These are phyloP conservation scores for Venustampulla echinocandica DNA, from an alignment of 495 filamentous ascomycete species.

Conservation along the genomic window DNA sequence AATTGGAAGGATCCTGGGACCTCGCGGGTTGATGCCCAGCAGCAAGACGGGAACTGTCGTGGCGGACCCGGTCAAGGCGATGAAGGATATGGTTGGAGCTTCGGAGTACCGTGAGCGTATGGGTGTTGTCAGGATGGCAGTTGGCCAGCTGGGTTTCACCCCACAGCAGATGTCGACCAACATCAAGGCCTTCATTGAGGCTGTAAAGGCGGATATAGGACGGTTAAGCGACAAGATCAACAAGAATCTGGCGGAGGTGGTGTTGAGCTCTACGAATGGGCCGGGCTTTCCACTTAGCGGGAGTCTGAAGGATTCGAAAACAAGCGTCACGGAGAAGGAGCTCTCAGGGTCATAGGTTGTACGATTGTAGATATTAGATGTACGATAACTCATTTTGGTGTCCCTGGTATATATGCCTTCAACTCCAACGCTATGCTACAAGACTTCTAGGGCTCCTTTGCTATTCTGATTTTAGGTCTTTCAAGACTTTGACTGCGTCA, in stretches of 20 bases:
- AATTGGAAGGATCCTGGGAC: slow-evolving; percentile 75
- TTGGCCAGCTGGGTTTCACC: slow-evolving; percentile 86
- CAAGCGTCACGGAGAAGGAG: slow-evolving; percentile 41
- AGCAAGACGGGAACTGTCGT: slow-evolving; percentile 81
- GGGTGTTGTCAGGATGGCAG: slow-evolving; percentile 76
- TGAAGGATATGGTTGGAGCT: slow-evolving; percentile 73
- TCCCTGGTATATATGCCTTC: slow-evolving; percentile 12
- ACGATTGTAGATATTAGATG: slow-evolving; percentile 33
- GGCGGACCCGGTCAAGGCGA: slow-evolving; percentile 57
- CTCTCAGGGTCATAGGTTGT: slow-evolving; percentile 33
- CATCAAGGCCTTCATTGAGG: slow-evolving; percentile 64
- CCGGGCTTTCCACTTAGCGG: slow-evolving; percentile 85
- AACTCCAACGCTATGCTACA: slow-evolving; percentile 21
- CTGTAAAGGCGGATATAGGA: slow-evolving; percentile 69
- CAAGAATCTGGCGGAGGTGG: slow-evolving; percentile 87
- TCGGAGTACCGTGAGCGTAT: slow-evolving; percentile 78
- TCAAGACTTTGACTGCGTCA: slow-evolving; percentile 67
- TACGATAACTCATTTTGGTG: slow-evolving; percentile 29
- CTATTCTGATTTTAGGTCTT: slow-evolving; percentile 42
- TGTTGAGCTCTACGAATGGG: slow-evolving; percentile 79
- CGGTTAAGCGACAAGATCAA: slow-evolving; percentile 57
- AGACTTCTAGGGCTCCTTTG: slow-evolving; percentile 23
- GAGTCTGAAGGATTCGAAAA: slow-evolving; percentile 53
- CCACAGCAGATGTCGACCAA: slow-evolving; percentile 81
- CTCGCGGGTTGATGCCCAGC: slow-evolving; percentile 85